Percentiles rank a stretch among this genome's conserved stretches.
Conservation (phyloP, 176 grass and related monocot species). For the Zoysia pacifica region DNA sequence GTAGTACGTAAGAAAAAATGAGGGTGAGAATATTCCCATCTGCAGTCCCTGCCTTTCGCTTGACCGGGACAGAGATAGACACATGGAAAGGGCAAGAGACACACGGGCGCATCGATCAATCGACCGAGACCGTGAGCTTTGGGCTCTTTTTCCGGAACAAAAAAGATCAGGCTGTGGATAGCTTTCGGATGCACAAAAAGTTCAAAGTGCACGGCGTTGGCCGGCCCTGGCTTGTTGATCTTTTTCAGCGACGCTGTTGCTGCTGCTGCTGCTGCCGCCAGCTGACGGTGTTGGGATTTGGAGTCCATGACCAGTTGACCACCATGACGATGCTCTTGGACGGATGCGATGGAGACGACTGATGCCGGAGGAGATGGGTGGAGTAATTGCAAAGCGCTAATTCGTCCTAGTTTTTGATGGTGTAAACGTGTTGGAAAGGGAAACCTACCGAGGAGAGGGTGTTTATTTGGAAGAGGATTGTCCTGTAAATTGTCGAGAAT, state of each 20-base stretch:
- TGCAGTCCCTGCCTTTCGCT: neutral
- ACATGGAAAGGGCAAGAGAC: neutral
- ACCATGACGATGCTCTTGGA: neutral
- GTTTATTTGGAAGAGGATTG: neutral
- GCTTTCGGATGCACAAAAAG: slow-evolving; percentile 1
- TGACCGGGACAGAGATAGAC: neutral
- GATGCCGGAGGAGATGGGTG: neutral
- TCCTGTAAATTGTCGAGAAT: too few relatives aligned
- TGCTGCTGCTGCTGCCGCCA: neutral
- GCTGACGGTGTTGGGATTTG: neutral
- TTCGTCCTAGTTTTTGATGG: neutral
- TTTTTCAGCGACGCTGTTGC: neutral
- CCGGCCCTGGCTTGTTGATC: neutral
- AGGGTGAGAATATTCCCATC: neutral
- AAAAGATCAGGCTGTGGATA: neutral
- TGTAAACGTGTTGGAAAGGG: neutral
- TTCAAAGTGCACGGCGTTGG: neutral
- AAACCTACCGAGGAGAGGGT: neutral
- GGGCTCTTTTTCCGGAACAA: slow-evolving; percentile 2
- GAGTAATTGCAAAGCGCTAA: neutral
- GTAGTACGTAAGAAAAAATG: too few relatives aligned
- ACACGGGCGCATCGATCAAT: neutral
- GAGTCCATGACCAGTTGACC: neutral
- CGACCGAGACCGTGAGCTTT: neutral
- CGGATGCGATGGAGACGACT: neutral